phyloP scores from a whole-genome alignment of 2,329 filamentous ascomycete genomes.

The Immersiporthe knoxdaviesiana region DNA sequence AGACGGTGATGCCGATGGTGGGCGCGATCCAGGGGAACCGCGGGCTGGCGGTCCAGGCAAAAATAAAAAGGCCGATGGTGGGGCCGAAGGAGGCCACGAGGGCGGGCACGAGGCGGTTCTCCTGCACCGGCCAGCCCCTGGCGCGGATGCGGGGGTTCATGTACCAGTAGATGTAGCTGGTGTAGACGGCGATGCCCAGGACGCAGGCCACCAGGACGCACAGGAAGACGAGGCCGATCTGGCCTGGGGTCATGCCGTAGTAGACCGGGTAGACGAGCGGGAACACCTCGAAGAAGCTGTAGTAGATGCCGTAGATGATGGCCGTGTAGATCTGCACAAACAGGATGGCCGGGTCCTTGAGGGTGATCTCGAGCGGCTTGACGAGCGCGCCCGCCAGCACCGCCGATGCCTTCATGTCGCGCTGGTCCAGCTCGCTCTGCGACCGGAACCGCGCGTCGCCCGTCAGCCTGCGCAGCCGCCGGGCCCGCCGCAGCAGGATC shows the following conservation, averaged over 20 bases:
- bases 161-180: constrained; percentile 55
- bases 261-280: constrained; percentile 63
- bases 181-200: constrained; percentile 54
- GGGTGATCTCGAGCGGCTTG: constrained; percentile 62
- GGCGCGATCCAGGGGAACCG: constrained; percentile 58
- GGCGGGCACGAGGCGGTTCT: constrained; percentile 59
- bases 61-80: constrained; percentile 63
- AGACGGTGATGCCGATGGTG: constrained; percentile 61
- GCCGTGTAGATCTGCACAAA: constrained; percentile 66
- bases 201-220: constrained; percentile 62
- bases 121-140: constrained; percentile 54
- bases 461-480: constrained; percentile 63
- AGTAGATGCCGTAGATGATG: constrained; percentile 65
- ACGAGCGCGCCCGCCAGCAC: constrained; percentile 60
- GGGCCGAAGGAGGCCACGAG: constrained; percentile 56
- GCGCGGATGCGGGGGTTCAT: constrained; percentile 54
- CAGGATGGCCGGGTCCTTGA: constrained; percentile 64
- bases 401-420: constrained; percentile 50
- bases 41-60: constrained; percentile 59
- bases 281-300: constrained; percentile 69
- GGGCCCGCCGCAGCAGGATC: constrained; percentile 64
- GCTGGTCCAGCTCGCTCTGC: constrained; percentile 67
- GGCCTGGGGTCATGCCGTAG: constrained; percentile 62
- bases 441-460: constrained; percentile 60
- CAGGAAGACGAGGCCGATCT: constrained; percentile 64